Evolutionary conservation across 75 land plant species (phyloP), one percentile per base, ranked within the genome.

Genomic region (Ceratopteris richardii): DNA sequence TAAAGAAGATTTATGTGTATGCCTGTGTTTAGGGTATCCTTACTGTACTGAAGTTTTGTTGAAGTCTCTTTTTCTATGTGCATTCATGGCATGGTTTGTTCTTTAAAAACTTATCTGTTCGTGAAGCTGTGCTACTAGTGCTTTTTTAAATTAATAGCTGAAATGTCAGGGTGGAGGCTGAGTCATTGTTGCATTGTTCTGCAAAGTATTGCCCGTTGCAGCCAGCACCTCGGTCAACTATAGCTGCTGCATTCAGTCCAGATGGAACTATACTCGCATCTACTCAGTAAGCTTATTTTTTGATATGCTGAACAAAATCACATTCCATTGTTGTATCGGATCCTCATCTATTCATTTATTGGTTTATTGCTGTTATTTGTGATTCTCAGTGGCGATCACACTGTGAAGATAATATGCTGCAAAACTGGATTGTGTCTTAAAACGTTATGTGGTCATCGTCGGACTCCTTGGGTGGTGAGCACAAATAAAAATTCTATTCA

Each of bases 381-480:
- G n/a, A n/a, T n/a, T 37, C 64, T 64, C 77, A 93, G 98, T 77
- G 98, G 98, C 0, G 98, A 93, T 61, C 94, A 93, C 63, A 93
- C 98, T 6, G 98, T 93, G 29, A 93, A 93, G 66, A 88, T 93
- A 54, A 88, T 93, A 52, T 85, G 84, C 60, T 85, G 87, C 53
- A 81, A 77, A 64, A 88, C 82, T 56, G 90, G 90, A 31, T 70
- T 56, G 0, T 93, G 98, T 69, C 67, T 93, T 36, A 93, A 85
- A 64, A 90, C 85, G 29, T 73, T 93, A 31, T 77, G 77, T 73
- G 98, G 98, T 26, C 98, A 93, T 62, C 76, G 95, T 27, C 81
- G 98, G 68, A 93, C 98, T 29, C 98, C 98, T 21, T 88, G 98
- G 98, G 98, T 93, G 98, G 98, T 93, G 70, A 33, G 92, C 23